Evolutionary conservation across 768 basidiomycete species (phyloP), one percentile per base, ranked within the genome.

Genomic region (Pluteus cervinus): DNA sequence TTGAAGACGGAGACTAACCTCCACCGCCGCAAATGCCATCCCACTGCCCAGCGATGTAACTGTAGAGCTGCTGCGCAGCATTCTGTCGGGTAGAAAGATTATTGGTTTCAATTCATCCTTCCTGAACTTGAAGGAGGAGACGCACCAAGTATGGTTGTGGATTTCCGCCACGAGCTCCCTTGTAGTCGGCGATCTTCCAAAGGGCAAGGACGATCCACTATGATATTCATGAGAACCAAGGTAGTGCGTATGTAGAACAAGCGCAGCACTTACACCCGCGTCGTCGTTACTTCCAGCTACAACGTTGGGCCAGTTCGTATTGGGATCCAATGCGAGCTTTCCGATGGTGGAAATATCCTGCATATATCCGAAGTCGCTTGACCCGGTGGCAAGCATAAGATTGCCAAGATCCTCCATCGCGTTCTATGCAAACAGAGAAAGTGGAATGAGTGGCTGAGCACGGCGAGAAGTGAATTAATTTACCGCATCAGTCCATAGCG

Each of bases 141-240:
- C 56, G 49, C 40, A 63, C 56, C 18, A 58, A 32, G 47, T 58
- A 62, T 15, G 55, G 49, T 3, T 45, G 40, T 24, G 43, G 49
- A 34, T 49, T 60, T 50, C 55, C 43, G 17, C 70, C 69, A 33
- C 65, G 58, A 12, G 54, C 52, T 14, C 46, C 50, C 45, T 69
- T 71, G 54, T 75, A 77, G 48, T 79, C 75, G 0, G 60, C 67
- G 5, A 77, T 70, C 54, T 75, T 78, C 75, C 73, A 76, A 7
- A 75, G 51, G 7, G 72, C 63, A n/a, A 76, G 53, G 23, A 76
- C 67, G 25, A 75, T 55, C 75, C 76, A 79, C 74, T 77, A 17
- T 1, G 31, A 16, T 29, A 40, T 29, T 9, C 33, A 20, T 20
- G 29, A 24, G 21, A 11, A 23, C 20, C 17, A 30, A 15, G 22